Conservation (phyloP, 1,284 basidiomycete species). For the Erythrobasidium hasegawianum region DNA sequence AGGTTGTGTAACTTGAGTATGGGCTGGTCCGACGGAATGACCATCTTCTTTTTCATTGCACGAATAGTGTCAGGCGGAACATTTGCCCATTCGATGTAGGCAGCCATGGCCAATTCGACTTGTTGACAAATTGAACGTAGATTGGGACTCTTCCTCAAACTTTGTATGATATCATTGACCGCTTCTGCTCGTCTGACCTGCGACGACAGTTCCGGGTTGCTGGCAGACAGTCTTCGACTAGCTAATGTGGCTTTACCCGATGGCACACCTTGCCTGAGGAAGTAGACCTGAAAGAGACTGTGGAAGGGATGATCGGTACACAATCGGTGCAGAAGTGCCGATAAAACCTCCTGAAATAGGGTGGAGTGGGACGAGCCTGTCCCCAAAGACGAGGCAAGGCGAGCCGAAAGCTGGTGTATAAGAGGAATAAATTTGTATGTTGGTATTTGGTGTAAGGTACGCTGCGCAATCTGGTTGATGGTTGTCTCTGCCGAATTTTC, state of each 20-base stretch:
- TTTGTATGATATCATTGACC: constrained; percentile 64
- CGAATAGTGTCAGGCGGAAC: constrained; percentile 54
- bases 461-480: constrained; percentile 57
- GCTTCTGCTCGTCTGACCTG: constrained; percentile 57
- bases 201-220: background rate
- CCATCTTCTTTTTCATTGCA: constrained; percentile 33
- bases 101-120: constrained; percentile 66
- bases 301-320: constrained; percentile 91
- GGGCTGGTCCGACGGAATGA: constrained; percentile 33
- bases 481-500: constrained; percentile 65
- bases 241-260: constrained; percentile 25
- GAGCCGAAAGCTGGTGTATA: constrained; percentile 85
- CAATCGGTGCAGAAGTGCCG: constrained; percentile 67
- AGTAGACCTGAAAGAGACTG: constrained; percentile 82
- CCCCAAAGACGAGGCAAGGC: constrained; percentile 57
- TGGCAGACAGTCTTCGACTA: background rate
- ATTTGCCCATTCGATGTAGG: constrained; percentile 77
- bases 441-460: constrained; percentile 63
- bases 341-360: constrained; percentile 63
- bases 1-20: constrained; percentile 56
- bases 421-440: constrained; percentile 86
- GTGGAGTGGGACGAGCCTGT: constrained; percentile 40
- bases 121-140: constrained; percentile 48
- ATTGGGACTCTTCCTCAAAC: constrained; percentile 54
- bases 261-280: constrained; percentile 50